phyloP scores from a whole-genome alignment of 2,329 filamentous ascomycete species.

The Epichloe elymi region DNA sequence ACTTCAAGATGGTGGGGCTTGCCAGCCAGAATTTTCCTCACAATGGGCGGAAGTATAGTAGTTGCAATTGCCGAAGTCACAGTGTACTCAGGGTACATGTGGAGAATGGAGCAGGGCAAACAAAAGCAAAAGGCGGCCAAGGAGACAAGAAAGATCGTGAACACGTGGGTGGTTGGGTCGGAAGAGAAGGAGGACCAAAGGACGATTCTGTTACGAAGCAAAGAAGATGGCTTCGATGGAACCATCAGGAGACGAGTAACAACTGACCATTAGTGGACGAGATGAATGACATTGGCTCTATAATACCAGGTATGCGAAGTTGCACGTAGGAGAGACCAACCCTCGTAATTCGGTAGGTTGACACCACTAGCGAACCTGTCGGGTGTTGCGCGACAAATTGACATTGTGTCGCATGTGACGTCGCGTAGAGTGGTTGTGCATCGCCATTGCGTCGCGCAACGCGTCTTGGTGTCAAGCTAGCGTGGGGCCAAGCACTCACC shows the following conservation, averaged over 20 bases:
- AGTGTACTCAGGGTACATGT: slow-evolving; percentile 63
- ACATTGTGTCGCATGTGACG: slow-evolving; percentile 5
- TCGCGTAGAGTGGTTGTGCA: slow-evolving; percentile 2
- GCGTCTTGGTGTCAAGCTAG: slow-evolving; percentile 3
- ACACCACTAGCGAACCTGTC: not conserved
- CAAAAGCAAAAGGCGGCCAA: slow-evolving; percentile 43
- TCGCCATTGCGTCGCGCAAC: slow-evolving; percentile 5
- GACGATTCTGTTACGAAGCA: slow-evolving; percentile 13
- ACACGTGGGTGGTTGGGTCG: slow-evolving; percentile 54
- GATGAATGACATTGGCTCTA: not conserved
- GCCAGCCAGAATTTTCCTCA: slow-evolving; percentile 55
- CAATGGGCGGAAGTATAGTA: slow-evolving; percentile 54
- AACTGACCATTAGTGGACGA: slow-evolving; percentile 2
- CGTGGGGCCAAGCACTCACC: not conserved
- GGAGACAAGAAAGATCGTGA: slow-evolving; percentile 59
- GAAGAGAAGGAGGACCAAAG: slow-evolving; percentile 16
- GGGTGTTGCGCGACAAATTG: not conserved
- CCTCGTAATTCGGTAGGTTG: no score
- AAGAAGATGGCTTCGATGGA: slow-evolving; percentile 9
- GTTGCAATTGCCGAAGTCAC: slow-evolving; percentile 66
- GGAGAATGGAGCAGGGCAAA: slow-evolving; percentile 57
- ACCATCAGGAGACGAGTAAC: slow-evolving; percentile 15
- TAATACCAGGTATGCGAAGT: not conserved
- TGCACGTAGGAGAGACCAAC: no score
- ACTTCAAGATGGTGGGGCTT: slow-evolving; percentile 63